Evolutionary conservation across 352 stramenopile genomes (phyloP).

Genomic region (Phytophthora pinifolia): DNA sequence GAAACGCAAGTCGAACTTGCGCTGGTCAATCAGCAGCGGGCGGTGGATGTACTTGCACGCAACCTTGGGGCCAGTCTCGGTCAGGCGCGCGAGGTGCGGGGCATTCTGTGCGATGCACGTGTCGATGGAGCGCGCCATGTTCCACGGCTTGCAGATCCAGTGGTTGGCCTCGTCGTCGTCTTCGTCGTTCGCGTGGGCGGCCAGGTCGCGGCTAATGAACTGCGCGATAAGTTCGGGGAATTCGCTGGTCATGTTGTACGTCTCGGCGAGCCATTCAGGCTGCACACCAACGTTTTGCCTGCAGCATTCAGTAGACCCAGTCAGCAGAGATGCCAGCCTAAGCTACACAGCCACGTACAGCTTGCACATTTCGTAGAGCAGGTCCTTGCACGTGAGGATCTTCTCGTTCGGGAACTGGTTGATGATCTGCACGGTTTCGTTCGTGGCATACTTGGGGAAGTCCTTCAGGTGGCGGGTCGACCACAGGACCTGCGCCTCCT

Average conservation of each 20-base stretch:
- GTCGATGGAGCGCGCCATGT: constrained; percentile 61
- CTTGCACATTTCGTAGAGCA: constrained; percentile 65
- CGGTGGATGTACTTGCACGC: constrained; percentile 60
- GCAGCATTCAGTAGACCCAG: constrained; percentile 1
- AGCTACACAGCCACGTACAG: constrained; percentile 27
- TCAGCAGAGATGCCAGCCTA: neutral
- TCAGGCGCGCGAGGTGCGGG: constrained; percentile 43
- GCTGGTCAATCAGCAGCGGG: constrained; percentile 51
- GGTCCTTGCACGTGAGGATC: constrained; percentile 59
- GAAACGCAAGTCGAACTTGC: constrained; percentile 66
- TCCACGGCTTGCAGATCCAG: constrained; percentile 68
- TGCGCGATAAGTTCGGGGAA: constrained; percentile 52
- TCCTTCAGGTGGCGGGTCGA: constrained; percentile 56
- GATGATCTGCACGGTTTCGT: constrained; percentile 50
- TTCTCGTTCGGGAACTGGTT: constrained; percentile 70
- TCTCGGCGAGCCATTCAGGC: constrained; percentile 48
- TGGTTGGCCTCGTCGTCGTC: constrained; percentile 46
- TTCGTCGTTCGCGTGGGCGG: constrained; percentile 30
- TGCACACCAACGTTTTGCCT: constrained; percentile 44
- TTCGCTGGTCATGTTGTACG: constrained; percentile 59
- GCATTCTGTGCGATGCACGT: constrained; percentile 53
- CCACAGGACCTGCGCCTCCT: constrained; percentile 52
- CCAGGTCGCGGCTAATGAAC: constrained; percentile 41
- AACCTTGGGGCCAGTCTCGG: constrained; percentile 54
- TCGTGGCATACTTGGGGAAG: constrained; percentile 43